These are phyloP conservation scores for Carpinus viminea DNA, from an alignment of 306 rosid species.

Conservation along the genomic window DNA sequence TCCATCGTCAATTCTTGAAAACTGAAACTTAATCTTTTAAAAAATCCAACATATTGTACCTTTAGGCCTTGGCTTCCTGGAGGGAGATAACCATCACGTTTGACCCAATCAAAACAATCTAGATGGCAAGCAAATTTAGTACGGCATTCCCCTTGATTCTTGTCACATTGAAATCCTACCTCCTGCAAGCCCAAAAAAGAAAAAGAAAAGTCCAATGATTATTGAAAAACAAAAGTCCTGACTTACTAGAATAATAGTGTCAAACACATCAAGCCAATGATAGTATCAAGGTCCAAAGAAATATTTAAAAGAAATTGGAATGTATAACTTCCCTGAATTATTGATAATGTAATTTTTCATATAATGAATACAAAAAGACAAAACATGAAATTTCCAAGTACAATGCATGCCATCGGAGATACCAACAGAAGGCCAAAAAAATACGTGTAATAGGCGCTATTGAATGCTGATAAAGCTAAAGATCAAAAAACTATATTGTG, in stretches of 20 bases:
- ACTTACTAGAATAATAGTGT: constrained; percentile 19
- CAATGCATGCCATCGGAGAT: not conserved
- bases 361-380: not conserved
- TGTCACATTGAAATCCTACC: constrained; percentile 88
- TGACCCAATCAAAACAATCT: constrained; percentile 99
- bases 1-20: too few relatives aligned
- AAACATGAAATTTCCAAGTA: not conserved
- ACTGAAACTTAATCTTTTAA: too few relatives aligned
- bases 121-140: constrained; percentile 92
- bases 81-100: constrained; percentile 97
- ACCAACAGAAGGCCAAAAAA: not conserved
- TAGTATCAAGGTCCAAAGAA: not conserved
- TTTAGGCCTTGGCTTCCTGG: constrained; percentile 98
- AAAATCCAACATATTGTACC: constrained; percentile 35
- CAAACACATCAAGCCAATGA: constrained; percentile 15
- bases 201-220: constrained; percentile 11
- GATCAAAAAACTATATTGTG: not conserved
- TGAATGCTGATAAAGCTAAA: not conserved
- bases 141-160: constrained; percentile 87
- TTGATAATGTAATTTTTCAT: not conserved
- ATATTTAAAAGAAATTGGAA: not conserved
- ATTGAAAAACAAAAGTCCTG: too few relatives aligned
- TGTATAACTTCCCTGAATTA: not conserved
- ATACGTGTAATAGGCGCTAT: not conserved
- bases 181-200: constrained; percentile 60